Conservation (phyloP, 202 grass and related monocot species). For the Saccharum hybrid region DNA sequence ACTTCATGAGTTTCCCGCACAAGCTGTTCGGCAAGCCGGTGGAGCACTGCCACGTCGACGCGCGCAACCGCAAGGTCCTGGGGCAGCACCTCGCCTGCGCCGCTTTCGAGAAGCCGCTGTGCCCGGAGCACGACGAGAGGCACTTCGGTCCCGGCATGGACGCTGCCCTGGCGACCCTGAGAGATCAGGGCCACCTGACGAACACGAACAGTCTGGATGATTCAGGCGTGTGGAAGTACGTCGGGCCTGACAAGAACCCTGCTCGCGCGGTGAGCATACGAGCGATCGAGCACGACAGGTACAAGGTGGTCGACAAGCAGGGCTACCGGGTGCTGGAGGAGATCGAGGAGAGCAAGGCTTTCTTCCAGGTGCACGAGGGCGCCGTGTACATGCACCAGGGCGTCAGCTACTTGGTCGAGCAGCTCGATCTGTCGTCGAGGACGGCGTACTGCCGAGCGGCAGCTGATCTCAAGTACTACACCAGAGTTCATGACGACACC, state of each 20-base stretch:
- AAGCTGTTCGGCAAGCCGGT: conserved; percentile 72
- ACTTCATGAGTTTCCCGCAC: conserved; percentile 76
- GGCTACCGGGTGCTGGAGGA: conserved; percentile 34
- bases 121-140: conserved; percentile 54
- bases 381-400: not conserved
- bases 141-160: conserved; percentile 61
- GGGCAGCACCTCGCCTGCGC: conserved; percentile 71
- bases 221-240: conserved; percentile 57
- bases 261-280: conserved; percentile 44
- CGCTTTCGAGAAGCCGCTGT: conserved; percentile 60
- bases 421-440: not conserved
- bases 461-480: not conserved
- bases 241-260: conserved; percentile 49
- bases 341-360: not conserved
- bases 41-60: conserved; percentile 72
- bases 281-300: conserved; percentile 64
- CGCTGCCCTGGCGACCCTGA: not conserved
- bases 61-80: conserved; percentile 63
- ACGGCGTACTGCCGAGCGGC: not conserved
- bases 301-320: conserved; percentile 51
- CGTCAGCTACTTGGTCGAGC: not conserved
- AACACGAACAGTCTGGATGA: not conserved
- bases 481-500: not conserved
- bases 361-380: not conserved
- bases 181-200: not conserved